These are phyloP conservation scores for Citropsis articulata DNA, from an alignment of 345 rosid species.

Conservation along the genomic window DNA sequence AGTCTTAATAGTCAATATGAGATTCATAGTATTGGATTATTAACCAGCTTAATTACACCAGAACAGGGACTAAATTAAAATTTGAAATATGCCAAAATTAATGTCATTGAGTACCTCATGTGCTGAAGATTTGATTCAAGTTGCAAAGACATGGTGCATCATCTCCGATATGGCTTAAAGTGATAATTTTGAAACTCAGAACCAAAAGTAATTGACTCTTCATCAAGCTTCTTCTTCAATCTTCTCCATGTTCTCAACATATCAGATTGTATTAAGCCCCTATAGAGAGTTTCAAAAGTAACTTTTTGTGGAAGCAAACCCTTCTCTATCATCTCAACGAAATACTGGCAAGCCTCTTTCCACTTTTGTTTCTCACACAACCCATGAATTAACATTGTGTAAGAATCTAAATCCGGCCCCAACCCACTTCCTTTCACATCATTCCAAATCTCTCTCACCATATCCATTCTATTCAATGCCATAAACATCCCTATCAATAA, in stretches of 20 bases:
- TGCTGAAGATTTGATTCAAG: not conserved
- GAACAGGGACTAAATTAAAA: not conserved
- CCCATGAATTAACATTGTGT: slow-evolving; percentile 65
- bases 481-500: slow-evolving; percentile 62
- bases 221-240: slow-evolving; percentile 80
- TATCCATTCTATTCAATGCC: slow-evolving; percentile 49
- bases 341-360: slow-evolving; percentile 70
- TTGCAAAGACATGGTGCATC: not conserved
- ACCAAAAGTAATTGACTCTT: slow-evolving; percentile 69
- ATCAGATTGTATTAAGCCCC: slow-evolving; percentile 78
- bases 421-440: slow-evolving; percentile 52
- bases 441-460: slow-evolving; percentile 64
- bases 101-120: not conserved
- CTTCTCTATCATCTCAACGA: slow-evolving; percentile 88
- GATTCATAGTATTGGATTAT: not conserved
- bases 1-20: not conserved
- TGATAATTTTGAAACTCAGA: slow-evolving; percentile 67
- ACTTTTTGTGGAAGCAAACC: slow-evolving; percentile 87
- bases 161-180: slow-evolving; percentile 67
- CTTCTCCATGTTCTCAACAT: slow-evolving; percentile 92
- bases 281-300: slow-evolving; percentile 78
- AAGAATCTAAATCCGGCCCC: slow-evolving; percentile 86
- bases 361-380: slow-evolving; percentile 64
- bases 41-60: not conserved
- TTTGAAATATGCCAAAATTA: not conserved